Percentiles rank a stretch among this genome's conserved stretches.
These are phyloP conservation scores for Plantago major DNA, from an alignment of 257 asterid species.

Conservation along the genomic window DNA sequence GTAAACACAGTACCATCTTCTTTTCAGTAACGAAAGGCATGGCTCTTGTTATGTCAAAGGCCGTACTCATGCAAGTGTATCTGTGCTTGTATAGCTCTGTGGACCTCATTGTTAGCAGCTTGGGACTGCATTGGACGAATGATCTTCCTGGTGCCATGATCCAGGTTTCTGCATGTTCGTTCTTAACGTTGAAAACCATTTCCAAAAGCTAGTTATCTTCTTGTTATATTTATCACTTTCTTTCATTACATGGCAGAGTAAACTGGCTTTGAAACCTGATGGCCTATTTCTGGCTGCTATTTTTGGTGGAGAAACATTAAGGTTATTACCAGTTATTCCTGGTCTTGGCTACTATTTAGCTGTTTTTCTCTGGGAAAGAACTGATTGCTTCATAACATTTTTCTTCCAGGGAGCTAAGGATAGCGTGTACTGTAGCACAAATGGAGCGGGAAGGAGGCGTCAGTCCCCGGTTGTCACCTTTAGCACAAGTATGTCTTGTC, in stretches of 20 bases:
- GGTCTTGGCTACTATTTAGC: conserved; percentile 4
- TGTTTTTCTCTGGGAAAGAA: conserved; percentile 9
- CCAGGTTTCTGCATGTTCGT: conserved; percentile 52
- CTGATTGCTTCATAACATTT: conserved; percentile 4
- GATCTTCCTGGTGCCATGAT: conserved; percentile 99
- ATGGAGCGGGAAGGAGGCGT: conserved; percentile 99
- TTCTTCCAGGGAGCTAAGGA: conserved; percentile 76
- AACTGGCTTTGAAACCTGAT: conserved; percentile 91
- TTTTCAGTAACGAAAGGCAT: neutral
- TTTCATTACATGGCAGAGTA: conserved; percentile 54
- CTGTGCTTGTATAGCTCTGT: conserved; percentile 50
- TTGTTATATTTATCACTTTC: conserved; percentile 5
- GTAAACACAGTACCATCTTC: neutral
- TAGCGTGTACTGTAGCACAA: conserved; percentile 91
- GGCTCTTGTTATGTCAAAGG: neutral
- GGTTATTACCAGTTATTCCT: conserved; percentile 33
- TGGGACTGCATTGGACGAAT: conserved; percentile 99
- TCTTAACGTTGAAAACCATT: conserved; percentile 7
- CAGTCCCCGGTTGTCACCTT: conserved; percentile 89
- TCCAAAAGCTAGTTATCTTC: neutral
- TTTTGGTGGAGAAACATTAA: conserved; percentile 94
- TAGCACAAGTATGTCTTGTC: conserved; percentile 69
- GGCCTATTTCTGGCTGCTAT: conserved; percentile 94
- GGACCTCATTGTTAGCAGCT: conserved; percentile 80
- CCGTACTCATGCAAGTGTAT: neutral